These are phyloP conservation scores for Aspergillus viridinutans DNA, from an alignment of 2,329 filamentous ascomycete species.

Conservation along the genomic window DNA sequence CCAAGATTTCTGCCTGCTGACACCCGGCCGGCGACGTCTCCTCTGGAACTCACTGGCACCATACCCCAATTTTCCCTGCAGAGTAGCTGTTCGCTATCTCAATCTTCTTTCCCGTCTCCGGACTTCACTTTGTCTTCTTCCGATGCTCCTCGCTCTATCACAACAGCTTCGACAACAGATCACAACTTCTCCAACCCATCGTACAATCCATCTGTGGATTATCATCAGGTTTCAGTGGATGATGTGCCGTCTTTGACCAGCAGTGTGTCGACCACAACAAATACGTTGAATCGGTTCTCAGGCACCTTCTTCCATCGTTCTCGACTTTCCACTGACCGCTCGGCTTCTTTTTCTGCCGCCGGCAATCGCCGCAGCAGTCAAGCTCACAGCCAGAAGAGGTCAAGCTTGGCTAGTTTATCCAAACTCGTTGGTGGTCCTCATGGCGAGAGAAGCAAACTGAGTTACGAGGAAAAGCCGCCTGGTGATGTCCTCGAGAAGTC, in stretches of 20 bases:
- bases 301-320: conserved; percentile 39
- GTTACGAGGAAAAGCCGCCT: conserved; percentile 42
- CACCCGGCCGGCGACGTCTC: conserved; percentile 41
- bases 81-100: conserved; percentile 33
- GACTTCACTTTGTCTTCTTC: conserved; percentile 39
- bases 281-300: conserved; percentile 41
- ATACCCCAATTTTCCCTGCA: conserved; percentile 40
- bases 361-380: conserved; percentile 37
- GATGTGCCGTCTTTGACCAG: conserved; percentile 50
- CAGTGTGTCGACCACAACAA: conserved; percentile 46
- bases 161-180: conserved; percentile 40
- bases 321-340: conserved; percentile 41
- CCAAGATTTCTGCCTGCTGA: conserved; percentile 34
- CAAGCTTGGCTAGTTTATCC: conserved; percentile 47
- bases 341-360: conserved; percentile 42
- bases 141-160: conserved; percentile 40
- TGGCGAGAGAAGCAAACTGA: conserved; percentile 43
- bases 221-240: conserved; percentile 42
- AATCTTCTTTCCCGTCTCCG: conserved; percentile 45
- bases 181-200: conserved; percentile 34
- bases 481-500: conserved; percentile 35
- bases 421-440: conserved; percentile 43
- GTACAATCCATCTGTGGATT: conserved; percentile 36
- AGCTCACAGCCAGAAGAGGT: conserved; percentile 40
- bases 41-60: conserved; percentile 35